phyloP scores from a whole-genome alignment of 331 rosid genomes.

The Quercus lobata region DNA sequence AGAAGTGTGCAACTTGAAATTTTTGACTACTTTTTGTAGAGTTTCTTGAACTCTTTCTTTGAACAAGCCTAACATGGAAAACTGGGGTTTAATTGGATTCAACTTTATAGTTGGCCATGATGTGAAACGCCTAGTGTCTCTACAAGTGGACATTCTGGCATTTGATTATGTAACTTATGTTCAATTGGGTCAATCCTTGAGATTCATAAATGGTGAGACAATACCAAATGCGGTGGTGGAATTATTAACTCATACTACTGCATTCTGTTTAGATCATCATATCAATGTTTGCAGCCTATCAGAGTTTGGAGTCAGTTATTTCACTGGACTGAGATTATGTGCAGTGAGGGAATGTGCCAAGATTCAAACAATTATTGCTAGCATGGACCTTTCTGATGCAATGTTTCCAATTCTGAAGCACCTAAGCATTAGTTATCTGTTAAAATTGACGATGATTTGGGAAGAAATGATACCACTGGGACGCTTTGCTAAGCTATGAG shows the following conservation, averaged over 20 bases:
- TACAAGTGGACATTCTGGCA: neutral
- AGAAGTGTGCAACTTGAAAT: neutral
- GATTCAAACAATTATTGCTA: neutral
- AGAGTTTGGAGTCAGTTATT: neutral
- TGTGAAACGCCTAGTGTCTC: neutral
- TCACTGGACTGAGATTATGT: neutral
- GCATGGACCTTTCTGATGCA: neutral
- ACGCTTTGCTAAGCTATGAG: neutral
- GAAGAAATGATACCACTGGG: neutral
- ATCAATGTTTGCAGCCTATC: neutral
- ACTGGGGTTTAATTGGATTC: neutral
- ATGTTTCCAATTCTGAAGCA: neutral
- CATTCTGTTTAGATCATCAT: slow-evolving; percentile 4
- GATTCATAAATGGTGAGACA: neutral
- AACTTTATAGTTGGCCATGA: neutral
- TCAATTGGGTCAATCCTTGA: neutral
- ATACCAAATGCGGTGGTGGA: neutral
- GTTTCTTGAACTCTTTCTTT: neutral
- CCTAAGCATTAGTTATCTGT: neutral
- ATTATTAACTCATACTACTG: neutral
- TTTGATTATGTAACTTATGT: neutral
- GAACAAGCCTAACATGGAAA: too few relatives aligned
- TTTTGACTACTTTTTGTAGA: neutral
- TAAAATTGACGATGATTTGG: neutral
- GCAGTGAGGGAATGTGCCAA: neutral